Evolutionary conservation across 208 protist species (phyloP), one percentile per base, ranked within the genome.

Genomic region (Zelonia costaricensis): DNA sequence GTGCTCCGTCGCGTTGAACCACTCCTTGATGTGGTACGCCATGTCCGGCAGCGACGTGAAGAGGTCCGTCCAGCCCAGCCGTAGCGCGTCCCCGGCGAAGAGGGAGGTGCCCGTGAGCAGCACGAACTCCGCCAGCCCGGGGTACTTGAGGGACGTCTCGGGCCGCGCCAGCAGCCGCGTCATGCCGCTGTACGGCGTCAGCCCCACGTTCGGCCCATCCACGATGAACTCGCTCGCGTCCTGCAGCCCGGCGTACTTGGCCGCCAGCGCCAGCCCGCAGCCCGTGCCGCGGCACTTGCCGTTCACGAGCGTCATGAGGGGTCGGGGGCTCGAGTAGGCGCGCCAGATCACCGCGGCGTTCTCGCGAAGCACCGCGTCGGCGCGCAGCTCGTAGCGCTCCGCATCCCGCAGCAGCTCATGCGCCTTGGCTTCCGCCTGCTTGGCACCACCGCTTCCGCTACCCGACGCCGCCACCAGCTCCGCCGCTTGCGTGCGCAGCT

Each of bases 11-110:
- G 55, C 75, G 72, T 96, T 75, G 66, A 96, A 96, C 91, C 91
- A 96, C 42, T 95, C 86, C 59, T 94, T 91, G 63, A 97, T 92
- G 76, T 97, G 85, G 62, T 92, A 92, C 44, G 80, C 80, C 73
- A 93, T 88, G 68, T 96, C 88, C 30, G 85, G 81, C 33, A 94
- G 62, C 22, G 76, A 81, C 15, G 92, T 93, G 77, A 92, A 95
- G 30, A 97, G 76, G 62, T 95, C 92, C 15, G 86, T 87, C 86
- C 90, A 97, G 20, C 92, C 90, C 8, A 97, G 69, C 13, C 90
- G 79, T 33, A 94, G 78, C 25, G 78, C 92, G 43, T 97, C 92
- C 13, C 92, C 92, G 30, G 88, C 88, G 65, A 94, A 95, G 45
- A 97, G 84, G 7, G 88, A 91, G 23, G 86, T 83, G 13, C 92